Conservation (phyloP, 2,329 filamentous ascomycete species). For the Karstenula rhodostoma region DNA sequence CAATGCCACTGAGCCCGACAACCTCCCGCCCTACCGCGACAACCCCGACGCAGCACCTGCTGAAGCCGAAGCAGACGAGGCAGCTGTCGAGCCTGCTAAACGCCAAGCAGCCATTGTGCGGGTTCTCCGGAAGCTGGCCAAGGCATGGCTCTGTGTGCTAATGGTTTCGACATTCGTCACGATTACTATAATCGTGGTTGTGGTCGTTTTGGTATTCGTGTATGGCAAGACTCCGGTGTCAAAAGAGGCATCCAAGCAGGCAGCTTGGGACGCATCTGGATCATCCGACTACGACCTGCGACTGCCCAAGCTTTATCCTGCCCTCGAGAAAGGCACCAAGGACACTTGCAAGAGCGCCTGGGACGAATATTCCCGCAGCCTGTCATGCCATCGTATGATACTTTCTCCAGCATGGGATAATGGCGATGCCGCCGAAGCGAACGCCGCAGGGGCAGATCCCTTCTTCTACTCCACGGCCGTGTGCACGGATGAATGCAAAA, state of each 20-base stretch:
- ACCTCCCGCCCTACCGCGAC: slow-evolving; percentile 20
- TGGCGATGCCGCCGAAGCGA: slow-evolving; percentile 13
- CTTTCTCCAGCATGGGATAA: slow-evolving; percentile 22
- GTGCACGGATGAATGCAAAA: slow-evolving; percentile 1
- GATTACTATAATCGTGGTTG: slow-evolving; percentile 13
- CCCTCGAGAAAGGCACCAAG: slow-evolving; percentile 16
- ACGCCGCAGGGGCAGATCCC: slow-evolving; percentile 15
- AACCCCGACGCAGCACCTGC: slow-evolving; percentile 18
- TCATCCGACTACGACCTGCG: slow-evolving; percentile 19
- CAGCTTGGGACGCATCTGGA: slow-evolving; percentile 16
- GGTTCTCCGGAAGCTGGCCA: slow-evolving; percentile 7
- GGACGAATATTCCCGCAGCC: slow-evolving; percentile 5
- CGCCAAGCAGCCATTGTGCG: slow-evolving; percentile 5
- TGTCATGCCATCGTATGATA: slow-evolving; percentile 20
- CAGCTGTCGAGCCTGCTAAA: not conserved
- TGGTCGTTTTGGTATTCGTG: slow-evolving; percentile 1
- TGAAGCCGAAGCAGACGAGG: slow-evolving; percentile 12
- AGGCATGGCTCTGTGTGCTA: slow-evolving; percentile 7
- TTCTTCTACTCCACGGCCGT: slow-evolving; percentile 14
- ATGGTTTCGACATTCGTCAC: slow-evolving; percentile 8
- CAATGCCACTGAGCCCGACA: slow-evolving; percentile 6
- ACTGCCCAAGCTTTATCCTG: slow-evolving; percentile 20
- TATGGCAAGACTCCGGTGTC: slow-evolving; percentile 1
- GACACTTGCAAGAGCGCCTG: slow-evolving; percentile 16
- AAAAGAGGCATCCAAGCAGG: slow-evolving; percentile 15